A percentile compares a stretch with the other conserved stretches of the same genome.
Conservation (phyloP, 2,329 filamentous ascomycete genomes). For the Paradendryphiella salina region DNA sequence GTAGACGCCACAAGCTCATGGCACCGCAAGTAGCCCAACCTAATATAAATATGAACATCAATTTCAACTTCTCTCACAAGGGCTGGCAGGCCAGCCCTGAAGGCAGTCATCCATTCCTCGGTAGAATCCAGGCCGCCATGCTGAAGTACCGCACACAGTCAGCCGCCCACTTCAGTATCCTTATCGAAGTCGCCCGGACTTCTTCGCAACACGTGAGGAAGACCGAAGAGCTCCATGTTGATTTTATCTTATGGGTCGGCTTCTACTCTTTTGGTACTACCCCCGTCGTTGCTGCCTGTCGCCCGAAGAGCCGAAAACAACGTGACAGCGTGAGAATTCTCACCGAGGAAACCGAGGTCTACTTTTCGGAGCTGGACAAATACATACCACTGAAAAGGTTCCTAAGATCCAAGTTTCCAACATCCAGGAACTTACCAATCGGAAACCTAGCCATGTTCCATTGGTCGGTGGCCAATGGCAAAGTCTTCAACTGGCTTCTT, state of each 20-base stretch:
- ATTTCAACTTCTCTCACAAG: background rate
- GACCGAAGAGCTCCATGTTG: background rate
- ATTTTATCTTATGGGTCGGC: conserved; percentile 7
- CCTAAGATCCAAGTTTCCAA: conserved; percentile 10
- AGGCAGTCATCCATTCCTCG: conserved; percentile 11
- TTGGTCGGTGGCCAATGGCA: conserved; percentile 33
- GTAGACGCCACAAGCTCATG: too few relatives aligned
- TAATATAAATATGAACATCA: background rate
- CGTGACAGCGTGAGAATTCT: background rate
- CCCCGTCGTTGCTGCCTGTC: conserved; percentile 3
- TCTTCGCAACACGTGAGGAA: background rate
- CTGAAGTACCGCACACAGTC: conserved; percentile 13
- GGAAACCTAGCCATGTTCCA: conserved; percentile 5
- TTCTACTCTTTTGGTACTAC: conserved; percentile 9
- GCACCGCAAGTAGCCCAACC: too few relatives aligned
- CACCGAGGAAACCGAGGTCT: background rate
- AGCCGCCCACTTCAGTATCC: conserved; percentile 4
- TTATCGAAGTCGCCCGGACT: conserved; percentile 9
- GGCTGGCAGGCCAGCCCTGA: conserved; percentile 4
- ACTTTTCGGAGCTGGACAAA: background rate
- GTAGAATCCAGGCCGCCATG: conserved; percentile 6
- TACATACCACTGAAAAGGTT: conserved; percentile 11
- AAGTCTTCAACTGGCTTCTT: conserved; percentile 30
- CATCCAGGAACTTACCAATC: background rate
- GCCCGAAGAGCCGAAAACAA: background rate